phyloP scores from a whole-genome alignment of 768 basidiomycete genomes.

The Boletus sp. region DNA sequence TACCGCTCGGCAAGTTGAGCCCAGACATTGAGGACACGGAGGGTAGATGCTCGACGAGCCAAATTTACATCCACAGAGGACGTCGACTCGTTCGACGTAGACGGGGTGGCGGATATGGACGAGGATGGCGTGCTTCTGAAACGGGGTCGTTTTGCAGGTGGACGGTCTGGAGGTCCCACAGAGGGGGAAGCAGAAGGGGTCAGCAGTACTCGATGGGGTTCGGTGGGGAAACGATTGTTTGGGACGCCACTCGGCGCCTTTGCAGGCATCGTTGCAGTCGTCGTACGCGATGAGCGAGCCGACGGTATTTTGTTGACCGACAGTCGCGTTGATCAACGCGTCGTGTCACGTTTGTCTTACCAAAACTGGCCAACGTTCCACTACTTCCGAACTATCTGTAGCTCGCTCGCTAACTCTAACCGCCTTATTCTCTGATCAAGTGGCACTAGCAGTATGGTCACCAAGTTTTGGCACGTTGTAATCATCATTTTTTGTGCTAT shows the following conservation, averaged over 20 bases:
- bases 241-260: neutral
- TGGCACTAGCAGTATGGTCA: neutral
- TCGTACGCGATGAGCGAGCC: constrained; percentile 4
- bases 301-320: neutral
- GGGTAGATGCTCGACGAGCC: constrained; percentile 51
- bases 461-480: neutral
- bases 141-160: constrained; percentile 51
- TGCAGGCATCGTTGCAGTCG: constrained; percentile 15
- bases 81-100: constrained; percentile 26
- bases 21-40: constrained; percentile 64
- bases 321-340: constrained; percentile 9
- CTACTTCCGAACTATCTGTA: too few species aligned
- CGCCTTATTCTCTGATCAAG: neutral
- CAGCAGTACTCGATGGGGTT: constrained; percentile 16
- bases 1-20: constrained; percentile 67
- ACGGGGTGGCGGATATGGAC: constrained; percentile 37
- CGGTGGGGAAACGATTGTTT: constrained; percentile 4
- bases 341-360: constrained; percentile 11
- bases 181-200: constrained; percentile 33
- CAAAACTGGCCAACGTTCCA: constrained; percentile 7
- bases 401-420: too few species aligned
- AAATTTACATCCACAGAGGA: constrained; percentile 45
- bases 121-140: constrained; percentile 45
- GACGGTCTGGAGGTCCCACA: constrained; percentile 33
- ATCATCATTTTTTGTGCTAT: constrained; percentile 11